These are phyloP conservation scores for Ramichloridium luteum DNA, from an alignment of 2,329 filamentous ascomycete species.

Conservation along the genomic window DNA sequence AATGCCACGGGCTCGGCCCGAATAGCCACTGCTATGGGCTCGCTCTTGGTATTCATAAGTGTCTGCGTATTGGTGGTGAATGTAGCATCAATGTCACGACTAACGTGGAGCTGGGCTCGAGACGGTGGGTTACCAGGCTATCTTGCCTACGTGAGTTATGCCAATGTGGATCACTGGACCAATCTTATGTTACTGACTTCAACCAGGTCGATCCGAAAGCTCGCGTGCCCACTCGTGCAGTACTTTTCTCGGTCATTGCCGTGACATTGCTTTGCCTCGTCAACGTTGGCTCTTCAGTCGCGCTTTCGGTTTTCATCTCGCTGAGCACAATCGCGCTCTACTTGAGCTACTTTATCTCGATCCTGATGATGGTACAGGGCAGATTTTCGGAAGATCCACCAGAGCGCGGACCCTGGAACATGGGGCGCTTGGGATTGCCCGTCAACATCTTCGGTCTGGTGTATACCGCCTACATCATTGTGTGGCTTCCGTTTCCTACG, in stretches of 20 bases:
- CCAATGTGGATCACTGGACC: not conserved
- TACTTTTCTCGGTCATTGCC: constrained; percentile 14
- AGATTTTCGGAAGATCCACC: constrained; percentile 6
- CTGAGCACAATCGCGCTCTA: constrained; percentile 16
- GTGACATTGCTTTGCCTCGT: constrained; percentile 14
- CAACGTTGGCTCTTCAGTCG: constrained; percentile 13
- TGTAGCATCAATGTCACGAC: constrained; percentile 16
- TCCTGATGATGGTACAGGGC: constrained; percentile 12
- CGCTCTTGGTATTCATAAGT: constrained; percentile 7
- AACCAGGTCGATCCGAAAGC: constrained; percentile 10
- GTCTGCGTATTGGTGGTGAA: constrained; percentile 8
- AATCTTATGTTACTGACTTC: constrained; percentile 1
- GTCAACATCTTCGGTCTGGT: constrained; percentile 17
- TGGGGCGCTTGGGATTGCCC: constrained; percentile 12
- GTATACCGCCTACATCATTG: constrained; percentile 13
- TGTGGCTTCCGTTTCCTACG: constrained; percentile 17
- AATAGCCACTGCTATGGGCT: constrained; percentile 13
- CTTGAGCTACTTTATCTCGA: constrained; percentile 17
- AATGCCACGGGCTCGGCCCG: constrained; percentile 13
- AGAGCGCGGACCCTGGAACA: constrained; percentile 12
- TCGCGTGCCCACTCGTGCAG: constrained; percentile 13
- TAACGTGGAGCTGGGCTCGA: constrained; percentile 18
- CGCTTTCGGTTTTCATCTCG: constrained; percentile 15
- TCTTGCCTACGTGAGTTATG: constrained; percentile 14
- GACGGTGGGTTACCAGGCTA: constrained; percentile 16